These are phyloP conservation scores for Magnusiomyces fungicola DNA, from an alignment of 1,139 yeast species.

Conservation along the genomic window DNA sequence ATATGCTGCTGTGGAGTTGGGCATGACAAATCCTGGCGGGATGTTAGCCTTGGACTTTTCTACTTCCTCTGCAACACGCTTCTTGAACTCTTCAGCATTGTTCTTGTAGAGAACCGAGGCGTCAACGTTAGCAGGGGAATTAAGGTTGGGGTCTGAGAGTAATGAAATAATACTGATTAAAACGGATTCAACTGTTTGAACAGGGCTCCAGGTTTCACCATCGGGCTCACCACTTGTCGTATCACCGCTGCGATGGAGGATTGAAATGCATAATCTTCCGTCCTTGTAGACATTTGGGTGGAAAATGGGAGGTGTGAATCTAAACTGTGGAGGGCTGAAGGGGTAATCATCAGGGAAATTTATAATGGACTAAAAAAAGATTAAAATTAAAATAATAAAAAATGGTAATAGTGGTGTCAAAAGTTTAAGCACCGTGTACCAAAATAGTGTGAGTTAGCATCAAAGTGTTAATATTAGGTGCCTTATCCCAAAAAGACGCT, in stretches of 20 bases:
- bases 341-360: conserved; percentile 89
- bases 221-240: conserved; percentile 87
- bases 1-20: conserved; percentile 56
- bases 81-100: conserved; percentile 70
- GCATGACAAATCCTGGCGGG: conserved; percentile 81
- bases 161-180: conserved; percentile 83
- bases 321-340: conserved; percentile 81
- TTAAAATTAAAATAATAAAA: background rate
- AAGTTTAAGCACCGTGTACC: no score
- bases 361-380: conserved; percentile 61
- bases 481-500: no score
- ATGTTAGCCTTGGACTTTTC: conserved; percentile 76
- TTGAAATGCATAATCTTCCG: conserved; percentile 88
- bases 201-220: conserved; percentile 85
- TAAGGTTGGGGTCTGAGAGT: conserved; percentile 86
- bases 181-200: conserved; percentile 89
- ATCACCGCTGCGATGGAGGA: conserved; percentile 84
- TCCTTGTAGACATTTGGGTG: conserved; percentile 94
- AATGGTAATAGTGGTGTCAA: background rate
- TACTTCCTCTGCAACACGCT: conserved; percentile 75
- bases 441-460: no score
- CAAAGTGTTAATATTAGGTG: no score
- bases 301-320: conserved; percentile 90
- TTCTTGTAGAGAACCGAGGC: conserved; percentile 91
- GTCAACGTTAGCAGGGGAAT: conserved; percentile 93